These are phyloP conservation scores for Nicotiana paniculata DNA, from an alignment of 257 asterid genomes.

Conservation along the genomic window DNA sequence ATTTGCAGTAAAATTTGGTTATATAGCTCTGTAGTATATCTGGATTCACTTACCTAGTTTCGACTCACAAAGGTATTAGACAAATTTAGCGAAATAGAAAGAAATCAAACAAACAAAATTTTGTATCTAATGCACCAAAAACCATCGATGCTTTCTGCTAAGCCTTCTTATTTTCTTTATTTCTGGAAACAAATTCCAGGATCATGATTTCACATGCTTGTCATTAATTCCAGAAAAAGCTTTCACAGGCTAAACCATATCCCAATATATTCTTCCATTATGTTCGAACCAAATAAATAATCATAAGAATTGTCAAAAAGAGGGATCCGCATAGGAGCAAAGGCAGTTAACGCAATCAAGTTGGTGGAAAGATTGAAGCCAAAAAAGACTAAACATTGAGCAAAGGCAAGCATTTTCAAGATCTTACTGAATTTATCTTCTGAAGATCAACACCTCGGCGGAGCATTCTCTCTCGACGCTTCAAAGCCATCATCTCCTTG, in stretches of 20 bases:
- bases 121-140: neutral
- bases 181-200: neutral
- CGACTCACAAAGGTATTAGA: neutral
- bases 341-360: neutral
- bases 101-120: neutral
- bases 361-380: neutral
- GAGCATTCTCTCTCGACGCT: constrained; percentile 79
- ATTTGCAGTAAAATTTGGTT: neutral
- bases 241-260: neutral
- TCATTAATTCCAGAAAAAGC: neutral
- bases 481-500: constrained; percentile 68
- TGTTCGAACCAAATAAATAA: neutral
- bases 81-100: neutral
- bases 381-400: neutral
- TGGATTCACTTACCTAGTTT: neutral
- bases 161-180: neutral
- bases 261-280: neutral
- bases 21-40: neutral
- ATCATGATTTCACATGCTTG: neutral
- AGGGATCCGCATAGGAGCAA: neutral
- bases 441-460: constrained; percentile 87
- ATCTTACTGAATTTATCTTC: constrained; percentile 67
- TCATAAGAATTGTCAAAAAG: neutral
- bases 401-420: neutral
- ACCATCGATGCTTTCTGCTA: neutral